These are phyloP conservation scores for Triticum urartu DNA, from an alignment of 176 grass and related monocot species.

Conservation along the genomic window DNA sequence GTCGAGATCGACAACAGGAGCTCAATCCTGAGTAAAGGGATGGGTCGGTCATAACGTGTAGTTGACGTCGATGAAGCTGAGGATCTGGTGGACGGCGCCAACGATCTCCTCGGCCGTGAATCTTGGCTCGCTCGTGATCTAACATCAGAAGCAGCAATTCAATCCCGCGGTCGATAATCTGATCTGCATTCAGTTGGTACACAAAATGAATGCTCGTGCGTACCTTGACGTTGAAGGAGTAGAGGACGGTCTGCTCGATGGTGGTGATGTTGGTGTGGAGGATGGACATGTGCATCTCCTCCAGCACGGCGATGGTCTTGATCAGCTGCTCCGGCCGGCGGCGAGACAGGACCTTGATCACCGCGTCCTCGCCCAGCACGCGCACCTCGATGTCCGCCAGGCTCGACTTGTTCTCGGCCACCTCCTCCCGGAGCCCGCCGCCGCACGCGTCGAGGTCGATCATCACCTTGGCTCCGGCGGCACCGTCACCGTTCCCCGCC, in stretches of 20 bases:
- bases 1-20: background rate
- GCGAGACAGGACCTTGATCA: slow-evolving; percentile 88
- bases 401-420: slow-evolving; percentile 91
- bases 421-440: slow-evolving; percentile 57
- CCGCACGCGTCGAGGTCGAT: slow-evolving; percentile 46
- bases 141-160: background rate
- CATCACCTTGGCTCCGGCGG: slow-evolving; percentile 36
- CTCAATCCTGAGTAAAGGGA: background rate
- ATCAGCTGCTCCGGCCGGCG: slow-evolving; percentile 78
- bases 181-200: background rate
- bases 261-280: slow-evolving; percentile 98
- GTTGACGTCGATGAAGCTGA: slow-evolving; percentile 86
- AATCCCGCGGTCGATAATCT: background rate
- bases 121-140: slow-evolving; percentile 70
- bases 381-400: slow-evolving; percentile 90
- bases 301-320: slow-evolving; percentile 79
- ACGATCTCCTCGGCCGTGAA: slow-evolving; percentile 89
- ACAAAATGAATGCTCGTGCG: no score
- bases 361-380: slow-evolving; percentile 67
- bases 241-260: slow-evolving; percentile 98
- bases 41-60: slow-evolving; percentile 33
- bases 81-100: slow-evolving; percentile 85
- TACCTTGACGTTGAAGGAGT: slow-evolving; percentile 99
- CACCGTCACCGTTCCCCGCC: background rate
- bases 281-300: slow-evolving; percentile 88